Conservation (phyloP, 495 filamentous ascomycete species). For the Penicillium steckii region DNA sequence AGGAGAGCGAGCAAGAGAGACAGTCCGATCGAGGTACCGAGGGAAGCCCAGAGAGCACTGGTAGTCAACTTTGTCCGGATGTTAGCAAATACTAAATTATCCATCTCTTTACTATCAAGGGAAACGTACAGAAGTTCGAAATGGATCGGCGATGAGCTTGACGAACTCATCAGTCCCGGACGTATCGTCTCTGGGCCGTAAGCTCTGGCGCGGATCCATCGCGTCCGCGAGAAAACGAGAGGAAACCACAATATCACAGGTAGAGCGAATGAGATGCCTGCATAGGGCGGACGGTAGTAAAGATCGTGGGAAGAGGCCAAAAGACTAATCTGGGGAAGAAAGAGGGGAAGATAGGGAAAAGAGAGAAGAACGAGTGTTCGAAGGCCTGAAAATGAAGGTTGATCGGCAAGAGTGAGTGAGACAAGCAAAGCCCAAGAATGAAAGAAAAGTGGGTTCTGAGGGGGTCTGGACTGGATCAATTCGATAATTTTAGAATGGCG, state of each 20-base stretch:
- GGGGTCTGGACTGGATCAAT: constrained; percentile 10
- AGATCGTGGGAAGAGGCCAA: constrained; percentile 7
- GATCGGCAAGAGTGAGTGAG: constrained; percentile 21
- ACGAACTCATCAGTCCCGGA: constrained; percentile 39
- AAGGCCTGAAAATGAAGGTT: constrained; percentile 17
- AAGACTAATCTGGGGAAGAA: constrained; percentile 9
- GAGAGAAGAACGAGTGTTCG: constrained; percentile 8
- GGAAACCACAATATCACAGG: constrained; percentile 2
- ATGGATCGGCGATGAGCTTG: constrained; percentile 48
- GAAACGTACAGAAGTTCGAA: constrained; percentile 40
- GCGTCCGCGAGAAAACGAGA: constrained; percentile 4
- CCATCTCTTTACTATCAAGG: not conserved
- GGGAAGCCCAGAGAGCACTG: constrained; percentile 71
- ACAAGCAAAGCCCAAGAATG: constrained; percentile 15
- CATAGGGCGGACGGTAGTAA: constrained; percentile 9
- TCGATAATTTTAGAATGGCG: constrained; percentile 12
- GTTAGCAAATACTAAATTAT: constrained; percentile 7
- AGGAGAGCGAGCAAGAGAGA: constrained; percentile 67
- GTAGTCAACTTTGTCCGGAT: constrained; percentile 46
- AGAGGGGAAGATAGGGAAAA: constrained; percentile 9
- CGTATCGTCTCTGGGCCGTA: constrained; percentile 14
- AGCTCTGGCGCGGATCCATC: constrained; percentile 34
- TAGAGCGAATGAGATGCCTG: constrained; percentile 18
- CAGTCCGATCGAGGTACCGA: constrained; percentile 78
- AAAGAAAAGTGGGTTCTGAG: constrained; percentile 20